Conservation (phyloP, 2,329 filamentous ascomycete species). For the Aspergillus transmontanensis region DNA sequence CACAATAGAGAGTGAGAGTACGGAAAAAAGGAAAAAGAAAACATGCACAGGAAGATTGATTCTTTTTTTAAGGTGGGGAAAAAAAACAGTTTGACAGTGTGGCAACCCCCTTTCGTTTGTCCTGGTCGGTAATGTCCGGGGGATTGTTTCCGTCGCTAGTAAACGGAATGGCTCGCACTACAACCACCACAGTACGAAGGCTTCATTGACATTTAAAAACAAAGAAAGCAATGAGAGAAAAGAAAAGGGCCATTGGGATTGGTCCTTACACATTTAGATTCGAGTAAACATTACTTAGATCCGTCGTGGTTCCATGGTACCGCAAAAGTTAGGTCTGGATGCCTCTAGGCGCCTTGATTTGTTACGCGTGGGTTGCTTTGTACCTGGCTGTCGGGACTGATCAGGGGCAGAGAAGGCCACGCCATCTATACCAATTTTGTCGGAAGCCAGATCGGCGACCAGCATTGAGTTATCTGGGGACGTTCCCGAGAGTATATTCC, state of each 20-base stretch:
- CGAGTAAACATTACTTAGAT: not conserved
- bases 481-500: not conserved
- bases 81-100: constrained; percentile 9
- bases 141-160: constrained; percentile 1
- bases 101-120: constrained; percentile 4
- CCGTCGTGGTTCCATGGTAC: not conserved
- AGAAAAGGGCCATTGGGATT: not conserved
- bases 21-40: not conserved
- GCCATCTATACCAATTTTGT: constrained; percentile 4
- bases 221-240: not conserved
- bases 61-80: not conserved
- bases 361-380: constrained; percentile 3
- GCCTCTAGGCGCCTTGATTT: not conserved
- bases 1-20: not conserved
- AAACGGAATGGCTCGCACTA: not conserved
- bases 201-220: not conserved
- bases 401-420: not conserved
- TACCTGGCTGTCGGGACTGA: constrained; percentile 2
- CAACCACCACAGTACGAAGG: not conserved
- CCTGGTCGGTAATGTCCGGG: not conserved
- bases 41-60: not conserved
- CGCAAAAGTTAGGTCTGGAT: constrained; percentile 4
- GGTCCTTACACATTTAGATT: not conserved
- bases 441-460: constrained; percentile 2
- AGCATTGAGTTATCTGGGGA: constrained; percentile 5